Base-by-base conservation (phyloP, 2,329 filamentous ascomycete genomes). In the Thelonectria olida region DNA sequence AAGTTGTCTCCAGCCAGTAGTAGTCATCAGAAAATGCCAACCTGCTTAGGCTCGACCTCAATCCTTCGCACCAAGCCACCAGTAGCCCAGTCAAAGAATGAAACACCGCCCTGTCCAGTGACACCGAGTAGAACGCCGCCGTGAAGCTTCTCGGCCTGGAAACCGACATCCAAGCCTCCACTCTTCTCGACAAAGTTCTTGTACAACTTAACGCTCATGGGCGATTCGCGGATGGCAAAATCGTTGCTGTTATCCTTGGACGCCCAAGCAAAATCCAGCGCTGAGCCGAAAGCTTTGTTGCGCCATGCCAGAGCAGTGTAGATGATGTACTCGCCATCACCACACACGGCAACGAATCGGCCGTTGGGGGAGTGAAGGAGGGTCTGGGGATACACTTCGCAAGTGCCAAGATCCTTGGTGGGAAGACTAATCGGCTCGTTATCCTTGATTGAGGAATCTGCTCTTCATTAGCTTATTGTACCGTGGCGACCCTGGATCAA, bases 201-300 rank as follows among this genome's bases (percentile, higher is more conserved):
- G 85, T 96, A 98, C 34, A 98, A 89, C 84, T 97, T 97, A 72
- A 99, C 93, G 72, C 92, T 97, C 49, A 95, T 97, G 25, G 91
- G 81, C 5, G 94, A 97, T 79, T 99, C 96, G 34, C 96, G 90
- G 70, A 99, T 98, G 38, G 96, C 96, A 74, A 97, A 98, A 77
- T 99, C 96, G 77, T 97, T 98, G 81, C 93, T 97, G 80, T 97
- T 97, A 60, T 97, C 95, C 79, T 97, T 97, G 44, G 92, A 92
- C 0, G 91, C 95, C 96, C 96, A 99, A 10, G 92, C 94, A 76
- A 99, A 99, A 79, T 99, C 96, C 53, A 98, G 82, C 7, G 95
- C 96, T 39, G 92, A 94, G 20, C 96, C 96, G 73, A 99, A 99
- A 4, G 93, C 93, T 82, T 98, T 97, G 80, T 99, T 98, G 75